Evolutionary conservation across 2,329 filamentous ascomycete species (phyloP).

Genomic region (Phialemonium atrogriseum): DNA sequence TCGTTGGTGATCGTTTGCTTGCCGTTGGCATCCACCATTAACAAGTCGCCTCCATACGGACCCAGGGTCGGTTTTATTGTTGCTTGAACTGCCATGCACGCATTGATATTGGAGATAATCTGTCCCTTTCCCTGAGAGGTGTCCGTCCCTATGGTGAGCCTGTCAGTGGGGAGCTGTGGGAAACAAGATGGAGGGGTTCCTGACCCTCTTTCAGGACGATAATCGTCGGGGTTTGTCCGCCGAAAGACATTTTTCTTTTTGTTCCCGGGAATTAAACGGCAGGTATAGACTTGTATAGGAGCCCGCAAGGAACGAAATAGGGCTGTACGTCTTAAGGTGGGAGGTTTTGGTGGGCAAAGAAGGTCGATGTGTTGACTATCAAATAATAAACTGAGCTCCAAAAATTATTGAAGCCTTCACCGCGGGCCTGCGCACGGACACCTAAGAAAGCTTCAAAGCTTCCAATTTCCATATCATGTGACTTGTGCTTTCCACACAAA

Average conservation of each 20-base stretch:
- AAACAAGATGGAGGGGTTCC: constrained; percentile 14
- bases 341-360: background rate
- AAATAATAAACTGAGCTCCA: no score
- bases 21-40: constrained; percentile 94
- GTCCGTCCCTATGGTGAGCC: constrained; percentile 66
- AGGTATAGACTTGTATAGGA: no score
- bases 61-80: constrained; percentile 95
- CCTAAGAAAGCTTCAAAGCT: no score
- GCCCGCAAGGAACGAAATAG: no score
- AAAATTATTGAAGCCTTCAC: constrained; percentile 16
- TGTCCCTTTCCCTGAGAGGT: constrained; percentile 95
- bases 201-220: constrained; percentile 21
- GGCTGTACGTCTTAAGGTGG: no score
- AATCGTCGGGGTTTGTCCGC: constrained; percentile 19
- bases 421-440: constrained; percentile 1
- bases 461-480: no score
- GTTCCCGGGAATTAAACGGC: background rate
- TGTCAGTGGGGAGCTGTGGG: constrained; percentile 5
- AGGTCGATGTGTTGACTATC: no score
- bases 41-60: constrained; percentile 90
- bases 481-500: no score
- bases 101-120: constrained; percentile 97
- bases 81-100: constrained; percentile 88
- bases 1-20: constrained; percentile 98
- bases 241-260: constrained; percentile 20